These are phyloP conservation scores for Ettlia oleoabundans DNA, from an alignment of 139 green algal species.

Conservation along the genomic window DNA sequence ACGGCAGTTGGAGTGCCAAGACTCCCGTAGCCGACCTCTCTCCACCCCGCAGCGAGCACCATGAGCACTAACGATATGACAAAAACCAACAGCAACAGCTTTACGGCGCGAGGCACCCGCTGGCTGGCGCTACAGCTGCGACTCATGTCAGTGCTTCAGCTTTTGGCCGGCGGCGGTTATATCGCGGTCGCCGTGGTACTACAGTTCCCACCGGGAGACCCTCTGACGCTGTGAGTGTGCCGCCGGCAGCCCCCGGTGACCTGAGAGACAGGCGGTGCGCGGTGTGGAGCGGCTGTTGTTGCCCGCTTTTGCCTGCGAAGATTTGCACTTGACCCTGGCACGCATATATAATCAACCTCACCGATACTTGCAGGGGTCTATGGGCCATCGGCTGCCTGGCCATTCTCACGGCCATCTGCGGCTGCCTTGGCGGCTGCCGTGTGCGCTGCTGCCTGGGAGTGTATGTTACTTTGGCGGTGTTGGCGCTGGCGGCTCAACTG, in stretches of 20 bases:
- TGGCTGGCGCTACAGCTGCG: constrained; percentile 20
- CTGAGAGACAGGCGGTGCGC: not conserved
- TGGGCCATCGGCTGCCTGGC: constrained; percentile 39
- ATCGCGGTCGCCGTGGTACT: constrained; percentile 30
- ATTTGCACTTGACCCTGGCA: not conserved
- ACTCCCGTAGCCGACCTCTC: too few relatives aligned
- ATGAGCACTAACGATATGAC: not conserved
- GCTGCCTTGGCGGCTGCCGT: constrained; percentile 21
- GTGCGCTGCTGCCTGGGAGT: constrained; percentile 40
- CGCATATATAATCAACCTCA: too few relatives aligned
- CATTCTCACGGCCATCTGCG: constrained; percentile 27
- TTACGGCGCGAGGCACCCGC: constrained; percentile 1
- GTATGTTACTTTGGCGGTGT: constrained; percentile 25
- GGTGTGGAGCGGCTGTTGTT: not conserved
- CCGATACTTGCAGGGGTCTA: constrained; percentile 25
- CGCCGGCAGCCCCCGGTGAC: not conserved
- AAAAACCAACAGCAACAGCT: not conserved
- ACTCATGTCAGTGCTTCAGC: constrained; percentile 24
- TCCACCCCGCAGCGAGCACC: not conserved
- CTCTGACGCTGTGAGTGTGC: constrained; percentile 24
- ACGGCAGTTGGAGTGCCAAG: too few relatives aligned
- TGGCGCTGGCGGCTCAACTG: constrained; percentile 25
- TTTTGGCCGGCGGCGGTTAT: constrained; percentile 9
- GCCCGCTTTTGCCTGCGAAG: not conserved
- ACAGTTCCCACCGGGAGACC: constrained; percentile 30